Evolutionary conservation across 2,329 filamentous ascomycete genomes (phyloP).

Genomic region (Hortaea werneckii): DNA sequence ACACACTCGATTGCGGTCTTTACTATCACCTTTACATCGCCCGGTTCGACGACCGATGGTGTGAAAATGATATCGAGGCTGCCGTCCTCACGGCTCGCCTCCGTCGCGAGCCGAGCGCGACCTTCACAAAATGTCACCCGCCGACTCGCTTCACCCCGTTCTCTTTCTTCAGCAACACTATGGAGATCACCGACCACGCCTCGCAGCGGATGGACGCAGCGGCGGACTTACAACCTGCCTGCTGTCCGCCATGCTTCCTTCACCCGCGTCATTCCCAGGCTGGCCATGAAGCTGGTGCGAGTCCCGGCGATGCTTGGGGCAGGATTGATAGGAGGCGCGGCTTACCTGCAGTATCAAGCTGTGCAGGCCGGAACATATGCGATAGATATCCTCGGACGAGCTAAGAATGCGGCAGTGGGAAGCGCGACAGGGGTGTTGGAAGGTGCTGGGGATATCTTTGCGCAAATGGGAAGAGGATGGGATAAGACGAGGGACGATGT

Average conservation of each 20-base stretch:
- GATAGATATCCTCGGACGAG: conserved; percentile 62
- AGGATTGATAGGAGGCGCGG: conserved; percentile 72
- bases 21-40: too few relatives aligned
- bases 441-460: conserved; percentile 62
- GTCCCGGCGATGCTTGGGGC: conserved; percentile 88
- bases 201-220: conserved; percentile 13
- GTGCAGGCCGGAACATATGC: conserved; percentile 69
- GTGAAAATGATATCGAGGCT: conserved; percentile 44
- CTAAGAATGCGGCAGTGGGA: conserved; percentile 58
- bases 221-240: conserved; percentile 52
- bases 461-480: conserved; percentile 73
- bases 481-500: conserved; percentile 64
- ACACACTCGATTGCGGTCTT: too few relatives aligned
- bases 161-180: conserved; percentile 17
- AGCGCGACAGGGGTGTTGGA: conserved; percentile 62
- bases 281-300: conserved; percentile 80
- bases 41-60: conserved; percentile 2
- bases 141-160: conserved; percentile 10
- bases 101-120: conserved; percentile 52
- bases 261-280: conserved; percentile 62
- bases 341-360: conserved; percentile 94
- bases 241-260: conserved; percentile 56
- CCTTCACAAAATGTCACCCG: conserved; percentile 28
- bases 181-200: conserved; percentile 10
- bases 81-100: conserved; percentile 61